phyloP scores from a whole-genome alignment of 106 monocot species.

The Dioscorea alata region DNA sequence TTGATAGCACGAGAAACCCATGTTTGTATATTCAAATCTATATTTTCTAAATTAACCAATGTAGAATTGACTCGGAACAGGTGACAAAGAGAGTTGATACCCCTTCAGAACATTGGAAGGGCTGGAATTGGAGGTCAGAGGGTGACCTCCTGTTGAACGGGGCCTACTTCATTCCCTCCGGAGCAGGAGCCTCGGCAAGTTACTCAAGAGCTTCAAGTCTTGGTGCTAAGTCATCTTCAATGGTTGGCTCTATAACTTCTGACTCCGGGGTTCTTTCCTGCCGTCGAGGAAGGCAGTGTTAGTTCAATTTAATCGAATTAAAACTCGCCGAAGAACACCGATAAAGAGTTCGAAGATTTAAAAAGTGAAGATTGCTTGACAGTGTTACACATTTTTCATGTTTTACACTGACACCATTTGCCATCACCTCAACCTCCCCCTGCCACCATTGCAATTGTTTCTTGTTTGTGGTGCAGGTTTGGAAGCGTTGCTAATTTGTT shows the following conservation, averaged over 20 bases:
- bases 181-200: constrained; percentile 28
- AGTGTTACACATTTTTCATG: not conserved
- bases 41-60: no score
- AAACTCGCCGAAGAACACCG: not conserved
- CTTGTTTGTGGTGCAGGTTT: constrained; percentile 11
- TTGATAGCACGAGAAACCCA: no score
- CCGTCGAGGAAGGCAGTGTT: constrained; percentile 12
- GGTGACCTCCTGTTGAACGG: constrained; percentile 19
- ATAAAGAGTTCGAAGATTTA: not conserved
- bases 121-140: constrained; percentile 13
- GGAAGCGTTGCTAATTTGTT: constrained; percentile 21
- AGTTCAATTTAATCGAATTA: not conserved
- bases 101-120: not conserved
- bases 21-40: no score
- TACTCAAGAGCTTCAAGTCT: constrained; percentile 31
- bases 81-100: constrained; percentile 33
- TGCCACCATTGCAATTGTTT: constrained; percentile 15
- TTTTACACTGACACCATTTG: not conserved
- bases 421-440: constrained; percentile 18
- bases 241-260: constrained; percentile 19
- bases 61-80: not conserved
- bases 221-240: constrained; percentile 20
- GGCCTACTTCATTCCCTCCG: constrained; percentile 29
- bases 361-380: not conserved
- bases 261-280: constrained; percentile 24